These are phyloP conservation scores for Acer yangbiense DNA, from an alignment of 345 rosid genomes.

Conservation along the genomic window DNA sequence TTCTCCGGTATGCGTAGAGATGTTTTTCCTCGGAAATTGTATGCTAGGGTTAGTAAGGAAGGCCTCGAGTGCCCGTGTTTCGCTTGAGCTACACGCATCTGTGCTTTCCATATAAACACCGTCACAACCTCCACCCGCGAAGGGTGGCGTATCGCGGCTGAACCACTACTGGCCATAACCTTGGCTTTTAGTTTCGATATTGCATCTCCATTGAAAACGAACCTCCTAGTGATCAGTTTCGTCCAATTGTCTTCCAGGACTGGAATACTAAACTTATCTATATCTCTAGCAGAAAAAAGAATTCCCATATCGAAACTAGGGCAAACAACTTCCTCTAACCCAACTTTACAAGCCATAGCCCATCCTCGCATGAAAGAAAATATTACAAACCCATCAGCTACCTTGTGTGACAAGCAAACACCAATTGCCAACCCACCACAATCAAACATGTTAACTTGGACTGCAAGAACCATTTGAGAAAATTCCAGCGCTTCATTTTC, in stretches of 20 bases:
- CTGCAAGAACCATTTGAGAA: slow-evolving; percentile 9
- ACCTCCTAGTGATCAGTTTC: too few species aligned
- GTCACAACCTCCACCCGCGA: slow-evolving; percentile 27
- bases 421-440: slow-evolving; percentile 20
- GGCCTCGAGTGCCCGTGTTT: slow-evolving; percentile 11
- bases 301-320: too few species aligned
- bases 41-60: slow-evolving; percentile 19
- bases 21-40: slow-evolving; percentile 23
- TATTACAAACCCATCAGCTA: too few species aligned
- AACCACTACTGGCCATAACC: not conserved
- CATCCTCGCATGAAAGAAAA: too few species aligned
- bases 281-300: too few species aligned
- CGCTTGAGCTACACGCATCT: not conserved
- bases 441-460: slow-evolving; percentile 28
- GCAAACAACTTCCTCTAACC: too few species aligned
- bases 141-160: not conserved
- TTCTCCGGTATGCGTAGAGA: not conserved
- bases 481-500: slow-evolving; percentile 2
- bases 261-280: too few species aligned
- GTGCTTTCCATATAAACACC: slow-evolving; percentile 30
- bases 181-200: slow-evolving; percentile 20
- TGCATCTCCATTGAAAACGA: slow-evolving; percentile 17
- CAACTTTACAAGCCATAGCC: too few species aligned
- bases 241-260: too few species aligned
- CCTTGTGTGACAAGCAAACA: too few species aligned